These are phyloP conservation scores for Moesziomyces globuligerus DNA, from an alignment of 1,284 basidiomycete species.

Conservation along the genomic window DNA sequence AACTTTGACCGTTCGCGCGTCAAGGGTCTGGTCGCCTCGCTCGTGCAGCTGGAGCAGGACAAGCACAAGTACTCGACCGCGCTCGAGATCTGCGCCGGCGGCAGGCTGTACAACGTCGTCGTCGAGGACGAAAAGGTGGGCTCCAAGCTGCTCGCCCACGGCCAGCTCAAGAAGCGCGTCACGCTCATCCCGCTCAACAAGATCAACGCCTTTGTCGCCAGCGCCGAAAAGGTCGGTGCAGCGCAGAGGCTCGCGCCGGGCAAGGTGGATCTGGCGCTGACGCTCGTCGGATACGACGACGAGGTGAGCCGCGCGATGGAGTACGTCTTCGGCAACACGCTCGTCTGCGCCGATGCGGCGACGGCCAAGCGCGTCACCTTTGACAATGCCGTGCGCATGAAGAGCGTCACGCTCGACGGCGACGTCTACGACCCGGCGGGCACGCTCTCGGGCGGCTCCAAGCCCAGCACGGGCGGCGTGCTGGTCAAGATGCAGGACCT, in stretches of 20 bases:
- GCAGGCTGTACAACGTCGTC: constrained; percentile 82
- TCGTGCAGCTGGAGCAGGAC: constrained; percentile 78
- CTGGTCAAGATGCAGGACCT: constrained; percentile 88
- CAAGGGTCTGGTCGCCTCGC: constrained; percentile 77
- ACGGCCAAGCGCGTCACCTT: constrained; percentile 92
- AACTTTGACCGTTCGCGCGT: constrained; percentile 87
- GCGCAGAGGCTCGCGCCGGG: constrained; percentile 80
- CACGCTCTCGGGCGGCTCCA: constrained; percentile 89
- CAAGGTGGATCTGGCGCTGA: constrained; percentile 85
- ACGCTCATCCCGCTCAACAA: constrained; percentile 95
- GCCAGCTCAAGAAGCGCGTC: constrained; percentile 85
- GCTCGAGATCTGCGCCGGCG: constrained; percentile 91
- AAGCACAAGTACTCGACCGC: constrained; percentile 82
- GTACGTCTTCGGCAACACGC: constrained; percentile 91
- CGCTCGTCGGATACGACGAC: constrained; percentile 84
- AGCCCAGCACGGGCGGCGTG: constrained; percentile 78
- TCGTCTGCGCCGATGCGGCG: constrained; percentile 89
- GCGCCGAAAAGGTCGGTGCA: constrained; percentile 79
- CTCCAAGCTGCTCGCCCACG: constrained; percentile 83
- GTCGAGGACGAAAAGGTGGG: constrained; percentile 90
- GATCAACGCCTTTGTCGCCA: constrained; percentile 79
- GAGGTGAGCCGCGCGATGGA: constrained; percentile 89
- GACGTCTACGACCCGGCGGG: constrained; percentile 97
- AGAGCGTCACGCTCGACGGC: constrained; percentile 91
- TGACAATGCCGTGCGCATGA: constrained; percentile 76